Conservation (phyloP, 768 basidiomycete species). For the Naematelia aurantialba region DNA sequence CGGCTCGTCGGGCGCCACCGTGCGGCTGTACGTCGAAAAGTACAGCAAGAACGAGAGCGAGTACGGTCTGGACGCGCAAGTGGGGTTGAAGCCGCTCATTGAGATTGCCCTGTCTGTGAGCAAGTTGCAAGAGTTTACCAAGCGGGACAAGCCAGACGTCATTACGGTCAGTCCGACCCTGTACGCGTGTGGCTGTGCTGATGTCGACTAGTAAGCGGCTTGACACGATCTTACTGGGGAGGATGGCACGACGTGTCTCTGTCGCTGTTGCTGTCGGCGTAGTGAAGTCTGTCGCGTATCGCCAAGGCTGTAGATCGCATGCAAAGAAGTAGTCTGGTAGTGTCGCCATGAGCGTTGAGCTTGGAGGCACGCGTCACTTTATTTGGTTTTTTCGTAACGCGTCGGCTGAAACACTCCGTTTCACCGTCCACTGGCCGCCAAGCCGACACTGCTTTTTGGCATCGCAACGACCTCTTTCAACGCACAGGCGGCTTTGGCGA, state of each 20-base stretch:
- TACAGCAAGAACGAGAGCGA: slow-evolving; percentile 57
- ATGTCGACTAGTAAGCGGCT: neutral
- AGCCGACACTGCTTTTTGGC: slow-evolving; percentile 1
- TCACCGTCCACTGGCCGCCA: no score
- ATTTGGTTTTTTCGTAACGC: neutral
- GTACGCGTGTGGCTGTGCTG: slow-evolving; percentile 2
- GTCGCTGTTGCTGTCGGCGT: neutral
- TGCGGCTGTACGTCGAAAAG: slow-evolving; percentile 92
- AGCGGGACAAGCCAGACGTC: slow-evolving; percentile 87
- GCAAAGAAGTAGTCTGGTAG: neutral
- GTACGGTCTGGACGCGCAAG: slow-evolving; percentile 61
- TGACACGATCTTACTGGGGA: neutral
- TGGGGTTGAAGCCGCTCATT: slow-evolving; percentile 89
- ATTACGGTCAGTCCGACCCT: slow-evolving; percentile 65
- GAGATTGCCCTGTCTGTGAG: slow-evolving; percentile 85
- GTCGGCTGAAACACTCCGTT: slow-evolving; percentile 1
- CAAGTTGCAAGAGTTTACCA: slow-evolving; percentile 79
- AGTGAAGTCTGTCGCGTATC: neutral
- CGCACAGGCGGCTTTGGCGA: no score
- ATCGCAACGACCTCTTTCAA: no score
- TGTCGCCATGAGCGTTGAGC: no score
- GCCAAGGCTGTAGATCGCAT: neutral
- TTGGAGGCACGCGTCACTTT: no score
- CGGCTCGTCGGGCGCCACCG: slow-evolving; percentile 92
- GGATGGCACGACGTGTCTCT: neutral